phyloP scores from a whole-genome alignment of 768 basidiomycete species.

The Lentinula guzmanii region DNA sequence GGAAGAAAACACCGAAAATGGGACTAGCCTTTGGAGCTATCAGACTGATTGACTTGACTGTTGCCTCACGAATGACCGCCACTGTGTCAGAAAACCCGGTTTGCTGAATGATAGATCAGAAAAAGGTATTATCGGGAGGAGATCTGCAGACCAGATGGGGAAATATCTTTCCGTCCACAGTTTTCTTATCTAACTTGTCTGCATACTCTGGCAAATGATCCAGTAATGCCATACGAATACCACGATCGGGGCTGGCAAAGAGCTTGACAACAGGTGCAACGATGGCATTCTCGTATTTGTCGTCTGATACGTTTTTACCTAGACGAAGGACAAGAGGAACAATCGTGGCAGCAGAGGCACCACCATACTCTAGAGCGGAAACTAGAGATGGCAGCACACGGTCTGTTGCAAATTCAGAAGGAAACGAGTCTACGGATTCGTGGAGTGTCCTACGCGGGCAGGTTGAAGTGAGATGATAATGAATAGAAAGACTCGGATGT shows the following conservation, averaged over 20 bases:
- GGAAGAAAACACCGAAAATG: neutral
- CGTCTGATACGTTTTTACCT: conserved; percentile 61
- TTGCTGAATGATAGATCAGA: conserved; percentile 49
- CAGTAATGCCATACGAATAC: conserved; percentile 88
- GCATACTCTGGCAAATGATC: conserved; percentile 81
- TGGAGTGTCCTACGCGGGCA: conserved; percentile 53
- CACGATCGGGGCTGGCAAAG: conserved; percentile 86
- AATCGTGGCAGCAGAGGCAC: conserved; percentile 68
- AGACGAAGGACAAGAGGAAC: conserved; percentile 82
- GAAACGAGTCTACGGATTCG: conserved; percentile 76
- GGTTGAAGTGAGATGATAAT: neutral
- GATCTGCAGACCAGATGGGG: conserved; percentile 70
- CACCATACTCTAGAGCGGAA: conserved; percentile 72
- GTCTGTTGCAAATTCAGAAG: conserved; percentile 77
- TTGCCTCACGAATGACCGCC: conserved; percentile 90
- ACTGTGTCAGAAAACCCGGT: conserved; percentile 95
- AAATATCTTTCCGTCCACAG: conserved; percentile 85
- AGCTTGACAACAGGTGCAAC: conserved; percentile 78
- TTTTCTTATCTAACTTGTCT: conserved; percentile 82
- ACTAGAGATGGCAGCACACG: conserved; percentile 86
- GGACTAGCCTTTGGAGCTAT: conserved; percentile 74
- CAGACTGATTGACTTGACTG: conserved; percentile 79
- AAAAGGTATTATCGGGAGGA: neutral
- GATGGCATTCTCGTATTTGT: conserved; percentile 65
- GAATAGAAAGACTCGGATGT: conserved; percentile 7